Conservation (phyloP, 345 rosid genomes). For the Syzygium jambos region DNA sequence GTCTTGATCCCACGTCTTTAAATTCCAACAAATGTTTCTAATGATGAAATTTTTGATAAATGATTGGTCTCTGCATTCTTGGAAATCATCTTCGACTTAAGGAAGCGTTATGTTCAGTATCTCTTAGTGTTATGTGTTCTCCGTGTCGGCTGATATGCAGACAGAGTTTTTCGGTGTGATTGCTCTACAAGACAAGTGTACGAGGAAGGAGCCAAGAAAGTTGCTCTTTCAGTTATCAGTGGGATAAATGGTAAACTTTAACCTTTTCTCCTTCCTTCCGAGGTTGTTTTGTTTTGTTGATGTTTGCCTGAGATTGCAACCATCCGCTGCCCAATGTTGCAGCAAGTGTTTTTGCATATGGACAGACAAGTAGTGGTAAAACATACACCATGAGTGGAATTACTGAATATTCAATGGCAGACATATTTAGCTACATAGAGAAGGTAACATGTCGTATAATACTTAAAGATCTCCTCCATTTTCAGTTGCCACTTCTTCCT, state of each 20-base stretch:
- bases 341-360: constrained; percentile 97
- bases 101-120: not conserved
- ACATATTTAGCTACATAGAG: constrained; percentile 66
- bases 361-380: constrained; percentile 98
- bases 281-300: not conserved
- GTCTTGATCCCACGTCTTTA: not conserved
- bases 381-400: constrained; percentile 90
- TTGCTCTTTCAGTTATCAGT: constrained; percentile 77
- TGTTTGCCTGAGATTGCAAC: not conserved
- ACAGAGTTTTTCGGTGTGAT: constrained; percentile 73
- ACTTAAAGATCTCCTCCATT: not conserved
- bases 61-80: too few species aligned
- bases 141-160: constrained; percentile 31
- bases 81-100: not conserved
- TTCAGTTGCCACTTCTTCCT: not conserved
- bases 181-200: constrained; percentile 68
- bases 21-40: not conserved
- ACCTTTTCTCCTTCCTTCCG: not conserved
- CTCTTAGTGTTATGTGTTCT: constrained; percentile 9
- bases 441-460: constrained; percentile 25
- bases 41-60: not conserved
- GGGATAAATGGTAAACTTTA: constrained; percentile 64
- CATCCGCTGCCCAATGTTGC: not conserved
- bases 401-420: constrained; percentile 70
- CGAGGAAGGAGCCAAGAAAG: constrained; percentile 74